Base-by-base conservation (phyloP, 2,329 filamentous ascomycete genomes). In the Parastagonospora avenae region DNA sequence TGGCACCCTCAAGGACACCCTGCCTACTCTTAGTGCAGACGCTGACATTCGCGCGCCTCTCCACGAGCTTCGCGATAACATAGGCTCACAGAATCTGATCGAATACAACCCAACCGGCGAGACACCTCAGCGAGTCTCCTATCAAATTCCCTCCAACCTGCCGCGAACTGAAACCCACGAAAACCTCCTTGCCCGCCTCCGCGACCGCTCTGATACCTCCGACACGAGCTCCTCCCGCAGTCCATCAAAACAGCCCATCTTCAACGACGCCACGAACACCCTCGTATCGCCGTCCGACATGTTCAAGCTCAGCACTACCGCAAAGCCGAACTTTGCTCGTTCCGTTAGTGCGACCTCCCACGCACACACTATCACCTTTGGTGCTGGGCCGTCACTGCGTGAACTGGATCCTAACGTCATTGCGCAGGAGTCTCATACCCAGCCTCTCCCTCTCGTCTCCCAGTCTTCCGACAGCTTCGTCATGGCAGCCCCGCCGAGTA, bases 101-200 rank as follows among this genome's bases (percentile, higher is more conserved):
- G 92, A 97, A 69, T 97, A 97, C 72, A 79, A 85, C 32, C 84
- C 90, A 0, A 97, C 94, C 0, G 93, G 94, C 44, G 82, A 88
- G 40, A 97, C 94, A 1, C 94, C 94, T 0, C 85, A 89, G 67
- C 94, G 92, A 75, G 78, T 81, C 28, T 80, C 85, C 45, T 99
- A 97, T 74, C 80, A 85, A n/a, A 96, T 91, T 66, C 90, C 91
- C 0, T 89, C 84, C 1, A 79, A 82, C 2, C 80, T 99, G 1
- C 94, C 94, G 3, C 85, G 87, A 24, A 97, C 94, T 0, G 83
- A 85, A 64, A 65, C 76, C 1, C 84, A 87, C 63, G 82, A 86
- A 10, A 76, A 72, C 10, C 75, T 88, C 27, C 75, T 86, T 10
- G 79, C 82, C 15, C 59, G 80, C 66, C 50, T 74, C 14, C 72